phyloP scores from a whole-genome alignment of 495 filamentous ascomycete species.

The Neurospora intermedia region DNA sequence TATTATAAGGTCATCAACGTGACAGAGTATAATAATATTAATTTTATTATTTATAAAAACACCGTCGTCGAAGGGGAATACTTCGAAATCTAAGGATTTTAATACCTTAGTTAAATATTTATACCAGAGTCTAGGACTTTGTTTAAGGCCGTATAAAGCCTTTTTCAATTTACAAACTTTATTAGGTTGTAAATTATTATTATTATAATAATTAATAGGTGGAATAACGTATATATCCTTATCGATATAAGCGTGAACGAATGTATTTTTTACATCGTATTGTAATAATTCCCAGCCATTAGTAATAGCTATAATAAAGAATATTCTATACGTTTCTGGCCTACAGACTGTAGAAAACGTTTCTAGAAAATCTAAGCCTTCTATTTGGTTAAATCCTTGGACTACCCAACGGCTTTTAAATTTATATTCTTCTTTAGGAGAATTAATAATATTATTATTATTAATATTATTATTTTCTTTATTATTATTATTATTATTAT shows the following conservation, averaged over 20 bases:
- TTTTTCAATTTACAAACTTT: too few relatives aligned
- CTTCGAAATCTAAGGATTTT: too few relatives aligned
- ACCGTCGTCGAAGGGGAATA: not conserved
- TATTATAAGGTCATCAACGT: not conserved
- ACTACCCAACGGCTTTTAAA: slow-evolving; percentile 1
- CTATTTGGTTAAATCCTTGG: not conserved
- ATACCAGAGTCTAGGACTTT: too few relatives aligned
- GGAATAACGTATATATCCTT: not conserved
- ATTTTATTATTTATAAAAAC: not conserved
- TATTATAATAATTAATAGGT: not conserved
- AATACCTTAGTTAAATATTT: too few relatives aligned
- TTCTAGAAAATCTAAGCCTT: not conserved
- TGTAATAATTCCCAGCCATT: not conserved
- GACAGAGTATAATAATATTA: not conserved
- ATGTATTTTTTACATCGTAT: not conserved
- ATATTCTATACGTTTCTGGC: slow-evolving; percentile 1
- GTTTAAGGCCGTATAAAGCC: too few relatives aligned
- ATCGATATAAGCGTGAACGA: not conserved
- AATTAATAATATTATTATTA: not conserved
- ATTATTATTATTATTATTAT: not conserved
- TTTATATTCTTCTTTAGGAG: not conserved
- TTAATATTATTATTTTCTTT: not conserved
- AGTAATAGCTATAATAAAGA: not conserved
- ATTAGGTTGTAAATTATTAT: not conserved
- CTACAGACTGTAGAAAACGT: not conserved